Evolutionary conservation across 2,329 filamentous ascomycete genomes (phyloP).

Genomic region (Diaporthe capsici): DNA sequence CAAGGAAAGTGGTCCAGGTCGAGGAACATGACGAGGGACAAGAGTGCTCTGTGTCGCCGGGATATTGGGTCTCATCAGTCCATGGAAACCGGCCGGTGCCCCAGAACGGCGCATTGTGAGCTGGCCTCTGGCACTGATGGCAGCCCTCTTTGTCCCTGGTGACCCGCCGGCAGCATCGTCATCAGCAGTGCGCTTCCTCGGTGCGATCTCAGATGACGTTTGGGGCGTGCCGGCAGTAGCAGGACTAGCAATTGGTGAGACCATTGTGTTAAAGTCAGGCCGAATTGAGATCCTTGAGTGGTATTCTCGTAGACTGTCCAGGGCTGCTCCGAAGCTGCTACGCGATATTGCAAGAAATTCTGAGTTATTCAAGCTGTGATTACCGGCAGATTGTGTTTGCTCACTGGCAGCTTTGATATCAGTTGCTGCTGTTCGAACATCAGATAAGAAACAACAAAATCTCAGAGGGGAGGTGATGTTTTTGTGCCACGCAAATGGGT

Average conservation of each 20-base stretch:
- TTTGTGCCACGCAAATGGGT: neutral
- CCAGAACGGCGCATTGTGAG: conserved; percentile 4
- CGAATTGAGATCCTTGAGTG: neutral
- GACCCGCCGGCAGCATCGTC: neutral
- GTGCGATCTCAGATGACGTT: neutral
- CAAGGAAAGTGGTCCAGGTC: neutral
- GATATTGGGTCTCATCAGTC: neutral
- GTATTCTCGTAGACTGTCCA: neutral
- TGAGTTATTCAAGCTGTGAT: neutral
- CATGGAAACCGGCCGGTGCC: neutral
- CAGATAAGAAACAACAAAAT: neutral
- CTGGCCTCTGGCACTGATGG: neutral
- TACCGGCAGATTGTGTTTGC: neutral
- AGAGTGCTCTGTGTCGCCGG: neutral
- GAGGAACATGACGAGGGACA: no score
- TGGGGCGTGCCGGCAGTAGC: neutral
- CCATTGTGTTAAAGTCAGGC: neutral
- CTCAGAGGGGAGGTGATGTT: neutral
- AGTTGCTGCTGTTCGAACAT: neutral
- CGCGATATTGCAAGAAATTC: neutral
- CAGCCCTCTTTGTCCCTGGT: neutral
- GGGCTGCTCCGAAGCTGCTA: neutral
- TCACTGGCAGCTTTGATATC: neutral
- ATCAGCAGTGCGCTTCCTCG: neutral
- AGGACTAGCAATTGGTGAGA: neutral